Conservation (phyloP, 1,139 yeast genomes). For the Blastobotrys petasosporus region DNA sequence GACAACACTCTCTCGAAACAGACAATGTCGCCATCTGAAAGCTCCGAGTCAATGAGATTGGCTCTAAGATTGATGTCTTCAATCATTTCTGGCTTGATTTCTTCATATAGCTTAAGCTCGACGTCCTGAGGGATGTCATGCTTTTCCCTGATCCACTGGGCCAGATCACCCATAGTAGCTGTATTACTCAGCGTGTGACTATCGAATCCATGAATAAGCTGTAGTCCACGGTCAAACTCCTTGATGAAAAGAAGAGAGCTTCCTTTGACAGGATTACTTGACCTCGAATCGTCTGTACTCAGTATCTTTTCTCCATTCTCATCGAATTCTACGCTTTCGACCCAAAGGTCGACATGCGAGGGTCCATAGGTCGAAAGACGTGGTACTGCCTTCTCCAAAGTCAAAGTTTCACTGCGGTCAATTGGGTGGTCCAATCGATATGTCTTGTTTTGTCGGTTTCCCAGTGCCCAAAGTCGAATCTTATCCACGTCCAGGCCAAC, state of each 20-base stretch:
- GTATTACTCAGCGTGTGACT: constrained; percentile 54
- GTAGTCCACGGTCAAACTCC: constrained; percentile 54
- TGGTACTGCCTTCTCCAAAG: constrained; percentile 43
- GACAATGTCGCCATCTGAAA: constrained; percentile 74
- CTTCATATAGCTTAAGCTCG: constrained; percentile 56
- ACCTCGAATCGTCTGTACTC: constrained; percentile 3
- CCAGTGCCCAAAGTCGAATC: constrained; percentile 60
- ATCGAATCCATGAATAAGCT: constrained; percentile 55
- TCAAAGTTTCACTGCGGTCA: constrained; percentile 34
- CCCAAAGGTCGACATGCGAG: constrained; percentile 40
- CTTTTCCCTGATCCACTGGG: constrained; percentile 40
- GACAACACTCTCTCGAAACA: constrained; percentile 48
- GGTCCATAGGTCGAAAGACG: constrained; percentile 14
- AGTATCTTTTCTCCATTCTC: neutral
- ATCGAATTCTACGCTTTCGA: constrained; percentile 36
- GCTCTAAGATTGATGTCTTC: constrained; percentile 42
- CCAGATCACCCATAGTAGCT: constrained; percentile 42
- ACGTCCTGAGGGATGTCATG: constrained; percentile 42
- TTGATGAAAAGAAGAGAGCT: constrained; percentile 55
- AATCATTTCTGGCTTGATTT: constrained; percentile 58
- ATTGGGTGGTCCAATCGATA: constrained; percentile 56
- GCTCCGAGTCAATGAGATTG: constrained; percentile 58
- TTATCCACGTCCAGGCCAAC: constrained; percentile 38
- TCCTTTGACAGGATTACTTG: constrained; percentile 2
- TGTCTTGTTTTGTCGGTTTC: constrained; percentile 69